Evolutionary conservation across 2,329 filamentous ascomycete species (phyloP), one percentile per base, ranked within the genome.

Genomic region (Aspergillus pseudoterreus): DNA sequence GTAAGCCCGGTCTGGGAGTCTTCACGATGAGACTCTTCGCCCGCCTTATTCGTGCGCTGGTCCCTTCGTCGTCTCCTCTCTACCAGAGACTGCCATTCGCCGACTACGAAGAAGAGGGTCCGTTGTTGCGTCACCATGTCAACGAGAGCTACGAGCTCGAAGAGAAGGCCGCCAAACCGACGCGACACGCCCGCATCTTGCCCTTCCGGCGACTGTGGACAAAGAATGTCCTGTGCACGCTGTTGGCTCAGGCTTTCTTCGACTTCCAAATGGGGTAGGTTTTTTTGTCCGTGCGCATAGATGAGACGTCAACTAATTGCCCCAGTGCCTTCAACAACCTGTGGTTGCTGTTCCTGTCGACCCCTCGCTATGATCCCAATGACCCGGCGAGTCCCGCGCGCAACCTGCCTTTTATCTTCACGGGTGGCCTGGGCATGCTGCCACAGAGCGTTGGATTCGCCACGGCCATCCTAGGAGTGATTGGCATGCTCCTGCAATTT

Each of bases 271-370:
- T 90, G 69, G 72, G 71, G 64, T 66, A 55, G 45, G 59, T 56
- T 17, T 12, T 12, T 21, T 21, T n/a, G 4, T n/a, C 33, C 8
- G 43, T 38, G 5, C 12, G n/a, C 21, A 39, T 17, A 32, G 9
- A 6, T 11, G 19, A 33, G 12, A 49, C 35, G n/a, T 36, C 9
- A 11, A 12, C 43, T 59, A 30, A 60, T 49, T 14, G 8, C 14
- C n/a, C 9, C 64, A 84, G 83, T 55, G 86, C 86, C 24, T 91
- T 90, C 74, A 86, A 88, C 65, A 84, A 85, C 15, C 79, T 91
- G 19, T 90, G 86, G 85, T 84, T 87, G 45, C 80, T 90, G 43
- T 91, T 91, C 71, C 79, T 91, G 42, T 90, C 87, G 1, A 88
- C 87, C 0, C 84, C 86, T 0, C 84, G 86, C 6, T 83, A 71